phyloP scores from a whole-genome alignment of 2,329 filamentous ascomycete genomes.

The Pseudopyrenochaeta lycopersici region DNA sequence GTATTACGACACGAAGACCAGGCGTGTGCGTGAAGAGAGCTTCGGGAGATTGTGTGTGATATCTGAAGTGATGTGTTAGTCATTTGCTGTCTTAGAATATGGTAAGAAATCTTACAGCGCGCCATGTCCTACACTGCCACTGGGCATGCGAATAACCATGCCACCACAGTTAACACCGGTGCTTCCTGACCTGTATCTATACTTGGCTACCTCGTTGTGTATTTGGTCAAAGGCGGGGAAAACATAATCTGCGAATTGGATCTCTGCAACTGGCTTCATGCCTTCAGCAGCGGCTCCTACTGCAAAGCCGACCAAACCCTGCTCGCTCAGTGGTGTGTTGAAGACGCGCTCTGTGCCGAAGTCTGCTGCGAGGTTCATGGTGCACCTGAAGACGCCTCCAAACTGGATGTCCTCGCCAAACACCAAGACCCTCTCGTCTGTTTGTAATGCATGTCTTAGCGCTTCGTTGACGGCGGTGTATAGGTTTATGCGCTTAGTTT shows the following conservation, averaged over 20 bases:
- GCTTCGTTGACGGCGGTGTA: conserved; percentile 95
- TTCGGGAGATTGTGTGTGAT: conserved; percentile 92
- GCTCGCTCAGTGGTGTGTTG: conserved; percentile 93
- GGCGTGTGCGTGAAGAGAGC: conserved; percentile 88
- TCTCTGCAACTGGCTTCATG: conserved; percentile 91
- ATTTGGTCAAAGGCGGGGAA: conserved; percentile 94
- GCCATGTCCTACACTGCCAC: conserved; percentile 88
- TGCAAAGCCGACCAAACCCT: conserved; percentile 93
- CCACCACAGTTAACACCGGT: conserved; percentile 70
- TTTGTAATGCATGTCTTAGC: conserved; percentile 79
- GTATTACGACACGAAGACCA: conserved; percentile 84
- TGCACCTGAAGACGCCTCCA: conserved; percentile 94
- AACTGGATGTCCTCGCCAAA: conserved; percentile 99
- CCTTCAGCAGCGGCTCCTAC: conserved; percentile 90
- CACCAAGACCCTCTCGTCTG: conserved; percentile 85
- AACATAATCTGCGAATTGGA: conserved; percentile 95
- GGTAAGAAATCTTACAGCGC: conserved; percentile 63
- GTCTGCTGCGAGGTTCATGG: conserved; percentile 86
- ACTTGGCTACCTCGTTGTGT: conserved; percentile 92
- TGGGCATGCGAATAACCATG: conserved; percentile 88
- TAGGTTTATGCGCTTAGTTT: conserved; percentile 87
- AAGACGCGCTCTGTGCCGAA: conserved; percentile 92
- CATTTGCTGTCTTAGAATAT: background rate
- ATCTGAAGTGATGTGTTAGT: conserved; percentile 50
- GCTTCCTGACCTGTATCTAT: conserved; percentile 75